These are phyloP conservation scores for Hanseniaspora pseudoguilliermondii DNA, from an alignment of 805 yeast genomes.

Conservation along the genomic window DNA sequence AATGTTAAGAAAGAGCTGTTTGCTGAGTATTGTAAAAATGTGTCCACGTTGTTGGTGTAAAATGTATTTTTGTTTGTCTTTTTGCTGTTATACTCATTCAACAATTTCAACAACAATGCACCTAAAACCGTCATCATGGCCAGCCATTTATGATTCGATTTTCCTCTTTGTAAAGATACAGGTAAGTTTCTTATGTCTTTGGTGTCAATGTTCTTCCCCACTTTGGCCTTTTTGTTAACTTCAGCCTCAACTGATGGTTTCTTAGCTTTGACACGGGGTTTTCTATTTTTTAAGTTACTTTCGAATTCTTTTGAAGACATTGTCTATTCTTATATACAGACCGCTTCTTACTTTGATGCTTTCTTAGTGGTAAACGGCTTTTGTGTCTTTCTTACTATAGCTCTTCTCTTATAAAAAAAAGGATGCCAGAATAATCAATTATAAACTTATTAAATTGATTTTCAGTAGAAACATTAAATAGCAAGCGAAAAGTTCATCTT, in stretches of 20 bases:
- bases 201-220: not conserved
- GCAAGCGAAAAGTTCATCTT: no score
- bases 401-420: no score
- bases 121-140: constrained; percentile 9
- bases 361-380: no score
- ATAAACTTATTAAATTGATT: no score
- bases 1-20: not conserved
- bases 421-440: no score
- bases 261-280: not conserved
- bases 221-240: not conserved
- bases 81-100: constrained; percentile 4
- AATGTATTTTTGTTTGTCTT: not conserved
- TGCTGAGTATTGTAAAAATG: not conserved
- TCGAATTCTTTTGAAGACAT: not conserved
- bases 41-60: not conserved
- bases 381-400: no score
- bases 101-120: not conserved
- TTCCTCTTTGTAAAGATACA: constrained; percentile 5
- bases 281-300: not conserved
- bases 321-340: no score
- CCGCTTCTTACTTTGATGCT: no score
- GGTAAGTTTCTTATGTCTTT: constrained; percentile 2
- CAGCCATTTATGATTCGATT: constrained; percentile 8
- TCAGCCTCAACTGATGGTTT: not conserved
- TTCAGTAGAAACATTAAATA: no score